Evolutionary conservation across 345 rosid species (phyloP).

Genomic region (Isatis tinctoria): DNA sequence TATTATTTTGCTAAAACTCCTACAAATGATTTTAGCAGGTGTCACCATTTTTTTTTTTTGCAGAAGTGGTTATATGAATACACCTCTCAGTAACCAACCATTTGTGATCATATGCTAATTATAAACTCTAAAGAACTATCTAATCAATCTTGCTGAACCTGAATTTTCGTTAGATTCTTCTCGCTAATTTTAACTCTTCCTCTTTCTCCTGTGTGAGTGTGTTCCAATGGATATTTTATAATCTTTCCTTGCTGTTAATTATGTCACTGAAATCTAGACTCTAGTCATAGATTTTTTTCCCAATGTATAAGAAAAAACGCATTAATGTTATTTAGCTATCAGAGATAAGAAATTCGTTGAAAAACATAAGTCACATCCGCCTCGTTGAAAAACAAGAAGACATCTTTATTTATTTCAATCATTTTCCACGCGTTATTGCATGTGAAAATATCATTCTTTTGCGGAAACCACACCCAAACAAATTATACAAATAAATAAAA

Average conservation of each 20-base stretch:
- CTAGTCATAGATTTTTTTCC: not conserved
- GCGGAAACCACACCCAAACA: not conserved
- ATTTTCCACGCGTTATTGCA: conserved; percentile 29
- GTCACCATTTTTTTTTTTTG: not conserved
- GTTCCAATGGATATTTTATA: not conserved
- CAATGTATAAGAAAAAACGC: not conserved
- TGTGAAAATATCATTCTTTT: conserved; percentile 17
- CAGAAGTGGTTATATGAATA: not conserved
- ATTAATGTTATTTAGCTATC: not conserved
- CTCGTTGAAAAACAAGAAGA: conserved; percentile 18
- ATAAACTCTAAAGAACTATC: not conserved
- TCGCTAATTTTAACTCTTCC: not conserved
- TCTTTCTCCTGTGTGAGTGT: not conserved
- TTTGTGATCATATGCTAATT: not conserved
- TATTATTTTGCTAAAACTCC: not conserved
- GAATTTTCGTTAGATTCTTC: not conserved
- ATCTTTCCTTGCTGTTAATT: not conserved
- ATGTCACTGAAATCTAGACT: not conserved
- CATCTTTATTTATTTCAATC: conserved; percentile 25
- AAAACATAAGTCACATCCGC: conserved; percentile 20
- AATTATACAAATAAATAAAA: not conserved
- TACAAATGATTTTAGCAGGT: not conserved
- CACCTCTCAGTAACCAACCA: conserved; percentile 13
- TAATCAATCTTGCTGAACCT: not conserved
- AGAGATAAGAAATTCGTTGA: not conserved